Evolutionary conservation across 2,329 filamentous ascomycete genomes (phyloP).

Genomic region (Plenodomus biglobosus): DNA sequence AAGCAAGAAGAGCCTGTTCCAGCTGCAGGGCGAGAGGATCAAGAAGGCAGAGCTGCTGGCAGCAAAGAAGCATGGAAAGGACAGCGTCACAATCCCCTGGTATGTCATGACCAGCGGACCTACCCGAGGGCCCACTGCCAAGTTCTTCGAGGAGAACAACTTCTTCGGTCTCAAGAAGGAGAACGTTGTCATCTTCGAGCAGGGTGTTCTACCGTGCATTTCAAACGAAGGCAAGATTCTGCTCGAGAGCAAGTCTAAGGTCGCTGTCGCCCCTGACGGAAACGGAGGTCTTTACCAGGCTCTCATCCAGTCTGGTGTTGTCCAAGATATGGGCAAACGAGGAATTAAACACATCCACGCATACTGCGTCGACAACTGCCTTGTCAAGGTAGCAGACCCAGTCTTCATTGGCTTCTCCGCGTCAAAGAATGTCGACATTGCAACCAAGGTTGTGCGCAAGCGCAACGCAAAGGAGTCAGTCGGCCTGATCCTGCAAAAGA

Average conservation of each 20-base stretch:
- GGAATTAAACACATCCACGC: conserved; percentile 94
- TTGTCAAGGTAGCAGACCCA: conserved; percentile 98
- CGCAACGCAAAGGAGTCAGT: conserved; percentile 95
- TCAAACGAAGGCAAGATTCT: conserved; percentile 98
- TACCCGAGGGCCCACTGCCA: conserved; percentile 86
- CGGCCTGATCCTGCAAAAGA: conserved; percentile 90
- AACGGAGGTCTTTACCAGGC: conserved; percentile 97
- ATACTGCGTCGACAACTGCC: conserved; percentile 98
- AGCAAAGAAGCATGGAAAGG: conserved; percentile 64
- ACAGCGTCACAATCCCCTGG: conserved; percentile 75
- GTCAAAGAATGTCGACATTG: conserved; percentile 85
- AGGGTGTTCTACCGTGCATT: conserved; percentile 94
- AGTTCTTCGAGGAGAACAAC: conserved; percentile 84
- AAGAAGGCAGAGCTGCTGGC: conserved; percentile 81
- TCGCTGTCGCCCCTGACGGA: conserved; percentile 90
- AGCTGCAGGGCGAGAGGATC: conserved; percentile 95
- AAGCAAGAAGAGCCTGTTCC: conserved; percentile 91
- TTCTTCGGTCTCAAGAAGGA: conserved; percentile 87
- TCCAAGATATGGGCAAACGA: conserved; percentile 84
- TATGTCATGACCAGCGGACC: conserved; percentile 99
- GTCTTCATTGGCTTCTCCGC: conserved; percentile 93
- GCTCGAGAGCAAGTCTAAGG: conserved; percentile 84
- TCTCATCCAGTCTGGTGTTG: conserved; percentile 74
- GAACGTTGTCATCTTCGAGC: conserved; percentile 92
- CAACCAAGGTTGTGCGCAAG: conserved; percentile 99